These are phyloP conservation scores for Rubia peregrina DNA, from an alignment of 305 asterid species.

Conservation along the genomic window DNA sequence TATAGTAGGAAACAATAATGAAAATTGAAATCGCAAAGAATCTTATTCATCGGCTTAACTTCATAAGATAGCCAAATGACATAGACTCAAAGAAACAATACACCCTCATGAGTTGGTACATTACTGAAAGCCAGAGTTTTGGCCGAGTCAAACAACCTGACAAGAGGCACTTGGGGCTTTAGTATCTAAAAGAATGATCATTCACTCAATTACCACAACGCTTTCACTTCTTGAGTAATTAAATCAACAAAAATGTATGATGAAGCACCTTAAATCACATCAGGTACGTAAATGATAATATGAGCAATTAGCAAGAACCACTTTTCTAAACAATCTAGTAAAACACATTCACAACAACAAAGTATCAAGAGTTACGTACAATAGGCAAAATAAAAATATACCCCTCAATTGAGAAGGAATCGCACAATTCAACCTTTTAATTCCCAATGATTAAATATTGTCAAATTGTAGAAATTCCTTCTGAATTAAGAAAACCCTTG, in stretches of 20 bases:
- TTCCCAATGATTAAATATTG: background rate
- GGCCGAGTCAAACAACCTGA: too few relatives aligned
- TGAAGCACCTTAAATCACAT: too few relatives aligned
- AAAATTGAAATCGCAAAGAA: background rate
- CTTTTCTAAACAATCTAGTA: background rate
- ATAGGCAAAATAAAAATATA: background rate
- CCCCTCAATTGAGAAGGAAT: background rate
- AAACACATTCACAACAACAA: background rate
- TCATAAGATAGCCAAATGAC: background rate
- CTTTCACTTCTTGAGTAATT: too few relatives aligned
- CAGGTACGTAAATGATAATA: too few relatives aligned
- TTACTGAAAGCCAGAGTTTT: too few relatives aligned
- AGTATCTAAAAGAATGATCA: too few relatives aligned
- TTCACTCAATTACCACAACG: too few relatives aligned
- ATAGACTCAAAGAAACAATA: background rate
- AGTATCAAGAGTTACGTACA: background rate
- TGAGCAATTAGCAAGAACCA: too few relatives aligned
- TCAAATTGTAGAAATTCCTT: background rate
- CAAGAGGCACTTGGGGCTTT: too few relatives aligned
- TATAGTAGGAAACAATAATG: background rate
- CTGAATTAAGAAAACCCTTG: constrained; percentile 14
- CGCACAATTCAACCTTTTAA: background rate
- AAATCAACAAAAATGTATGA: too few relatives aligned
- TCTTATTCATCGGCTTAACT: background rate
- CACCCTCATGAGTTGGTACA: too few relatives aligned